phyloP scores from a whole-genome alignment of 257 asterid genomes.

The Nicotiana tomentosiformis region DNA sequence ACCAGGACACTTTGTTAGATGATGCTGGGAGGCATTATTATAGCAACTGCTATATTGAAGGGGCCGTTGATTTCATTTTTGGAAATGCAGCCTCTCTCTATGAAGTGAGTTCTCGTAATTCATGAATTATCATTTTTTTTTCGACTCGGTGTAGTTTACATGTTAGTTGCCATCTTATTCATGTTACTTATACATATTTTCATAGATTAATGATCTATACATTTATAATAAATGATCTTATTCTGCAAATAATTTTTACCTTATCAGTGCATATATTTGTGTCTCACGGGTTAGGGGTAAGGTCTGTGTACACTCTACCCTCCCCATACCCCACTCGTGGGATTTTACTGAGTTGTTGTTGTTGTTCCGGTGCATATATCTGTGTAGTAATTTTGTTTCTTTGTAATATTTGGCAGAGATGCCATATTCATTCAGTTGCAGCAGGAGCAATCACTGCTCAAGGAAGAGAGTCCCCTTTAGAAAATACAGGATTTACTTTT shows the following conservation, averaged over 20 bases:
- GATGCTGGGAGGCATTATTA: conserved; percentile 44
- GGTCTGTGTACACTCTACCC: no score
- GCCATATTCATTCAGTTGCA: conserved; percentile 38
- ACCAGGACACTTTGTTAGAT: conserved; percentile 47
- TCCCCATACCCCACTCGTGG: no score
- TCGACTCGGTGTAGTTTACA: not conserved
- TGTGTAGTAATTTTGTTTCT: not conserved
- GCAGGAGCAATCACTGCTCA: conserved; percentile 47
- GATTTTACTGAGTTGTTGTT: no score
- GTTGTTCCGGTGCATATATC: not conserved
- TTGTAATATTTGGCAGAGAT: conserved; percentile 17
- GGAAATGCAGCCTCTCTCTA: conserved; percentile 48
- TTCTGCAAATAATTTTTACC: no score
- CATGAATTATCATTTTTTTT: not conserved
- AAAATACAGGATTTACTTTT: conserved; percentile 38
- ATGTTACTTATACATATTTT: no score
- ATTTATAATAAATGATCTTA: no score
- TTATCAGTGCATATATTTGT: no score
- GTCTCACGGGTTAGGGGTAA: no score
- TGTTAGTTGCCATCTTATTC: not conserved
- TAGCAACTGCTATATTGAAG: conserved; percentile 42
- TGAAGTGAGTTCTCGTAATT: conserved; percentile 28
- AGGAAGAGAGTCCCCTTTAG: conserved; percentile 27
- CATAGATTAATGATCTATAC: no score
- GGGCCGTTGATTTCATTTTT: conserved; percentile 46